phyloP scores from a whole-genome alignment of 2,329 filamentous ascomycete genomes.

The Alternaria gaisen region DNA sequence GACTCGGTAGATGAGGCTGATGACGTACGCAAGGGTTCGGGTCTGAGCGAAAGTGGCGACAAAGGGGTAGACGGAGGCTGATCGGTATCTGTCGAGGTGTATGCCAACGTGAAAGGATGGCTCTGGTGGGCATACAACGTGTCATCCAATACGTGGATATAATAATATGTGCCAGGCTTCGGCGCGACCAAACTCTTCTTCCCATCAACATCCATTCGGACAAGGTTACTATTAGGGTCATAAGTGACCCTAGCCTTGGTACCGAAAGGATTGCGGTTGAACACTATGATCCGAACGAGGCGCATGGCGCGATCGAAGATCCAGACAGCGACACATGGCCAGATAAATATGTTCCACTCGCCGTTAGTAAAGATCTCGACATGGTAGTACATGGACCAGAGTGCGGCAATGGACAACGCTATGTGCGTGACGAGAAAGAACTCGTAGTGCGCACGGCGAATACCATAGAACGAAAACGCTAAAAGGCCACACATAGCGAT shows the following conservation, averaged over 20 bases:
- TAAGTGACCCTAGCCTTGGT: conserved; percentile 56
- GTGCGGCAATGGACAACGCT: conserved; percentile 52
- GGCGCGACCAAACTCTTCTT: conserved; percentile 47
- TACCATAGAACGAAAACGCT: conserved; percentile 60
- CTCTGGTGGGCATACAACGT: conserved; percentile 58
- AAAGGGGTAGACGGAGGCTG: conserved; percentile 7
- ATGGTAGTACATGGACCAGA: conserved; percentile 63
- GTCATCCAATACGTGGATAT: conserved; percentile 57
- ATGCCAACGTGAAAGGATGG: conserved; percentile 58
- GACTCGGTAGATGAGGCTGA: conserved; percentile 35
- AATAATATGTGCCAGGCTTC: conserved; percentile 60
- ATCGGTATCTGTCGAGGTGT: conserved; percentile 20
- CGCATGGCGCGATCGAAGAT: conserved; percentile 59
- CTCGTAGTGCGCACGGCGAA: conserved; percentile 61
- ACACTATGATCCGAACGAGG: conserved; percentile 54
- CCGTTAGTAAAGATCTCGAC: conserved; percentile 61
- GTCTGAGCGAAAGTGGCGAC: conserved; percentile 21
- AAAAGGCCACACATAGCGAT: conserved; percentile 57
- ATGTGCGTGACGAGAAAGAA: conserved; percentile 57
- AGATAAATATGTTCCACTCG: conserved; percentile 61
- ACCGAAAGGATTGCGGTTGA: conserved; percentile 51
- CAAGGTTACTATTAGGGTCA: conserved; percentile 55
- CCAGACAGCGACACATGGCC: conserved; percentile 62
- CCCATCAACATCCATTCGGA: conserved; percentile 57
- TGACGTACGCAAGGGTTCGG: conserved; percentile 14